Evolutionary conservation across 78 protist species (phyloP).

Genomic region (Capsaspora owczarzaki): DNA sequence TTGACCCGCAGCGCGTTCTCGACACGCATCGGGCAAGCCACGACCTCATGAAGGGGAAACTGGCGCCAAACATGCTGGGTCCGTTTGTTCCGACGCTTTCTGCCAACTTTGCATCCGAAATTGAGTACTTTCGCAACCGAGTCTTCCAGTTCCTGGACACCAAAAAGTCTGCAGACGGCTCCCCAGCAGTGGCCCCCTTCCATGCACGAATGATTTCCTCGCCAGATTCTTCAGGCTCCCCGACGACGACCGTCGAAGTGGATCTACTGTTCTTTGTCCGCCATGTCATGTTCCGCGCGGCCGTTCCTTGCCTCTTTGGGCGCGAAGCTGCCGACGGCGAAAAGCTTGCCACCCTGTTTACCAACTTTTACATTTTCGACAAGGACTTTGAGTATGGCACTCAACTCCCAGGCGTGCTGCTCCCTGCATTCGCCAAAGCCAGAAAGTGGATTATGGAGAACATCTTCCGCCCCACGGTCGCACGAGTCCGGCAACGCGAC

Average conservation of each 20-base stretch:
- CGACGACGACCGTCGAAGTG: background rate
- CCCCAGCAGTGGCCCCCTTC: too few relatives aligned
- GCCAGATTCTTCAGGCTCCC: background rate
- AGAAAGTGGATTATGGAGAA: background rate
- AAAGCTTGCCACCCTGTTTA: too few relatives aligned
- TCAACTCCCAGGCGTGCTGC: background rate
- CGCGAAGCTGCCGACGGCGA: background rate
- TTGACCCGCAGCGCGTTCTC: background rate
- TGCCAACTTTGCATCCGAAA: background rate
- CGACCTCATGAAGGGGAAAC: conserved; percentile 6
- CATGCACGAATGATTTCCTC: background rate
- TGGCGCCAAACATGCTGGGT: background rate
- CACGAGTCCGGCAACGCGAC: background rate
- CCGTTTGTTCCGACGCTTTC: background rate
- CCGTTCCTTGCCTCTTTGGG: conserved; percentile 3
- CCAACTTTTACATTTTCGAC: background rate
- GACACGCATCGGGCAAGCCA: background rate
- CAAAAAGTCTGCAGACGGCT: too few relatives aligned
- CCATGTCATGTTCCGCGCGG: background rate
- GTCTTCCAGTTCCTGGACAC: too few relatives aligned
- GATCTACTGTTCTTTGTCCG: background rate
- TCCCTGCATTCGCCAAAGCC: background rate
- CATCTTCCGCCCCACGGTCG: background rate
- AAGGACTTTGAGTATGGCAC: conserved; percentile 18
- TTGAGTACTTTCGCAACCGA: background rate